Percentiles rank a stretch among this genome's conserved stretches.
These are phyloP conservation scores for Arachnomyces sp. DNA, from an alignment of 2,329 filamentous ascomycete species.

Conservation along the genomic window DNA sequence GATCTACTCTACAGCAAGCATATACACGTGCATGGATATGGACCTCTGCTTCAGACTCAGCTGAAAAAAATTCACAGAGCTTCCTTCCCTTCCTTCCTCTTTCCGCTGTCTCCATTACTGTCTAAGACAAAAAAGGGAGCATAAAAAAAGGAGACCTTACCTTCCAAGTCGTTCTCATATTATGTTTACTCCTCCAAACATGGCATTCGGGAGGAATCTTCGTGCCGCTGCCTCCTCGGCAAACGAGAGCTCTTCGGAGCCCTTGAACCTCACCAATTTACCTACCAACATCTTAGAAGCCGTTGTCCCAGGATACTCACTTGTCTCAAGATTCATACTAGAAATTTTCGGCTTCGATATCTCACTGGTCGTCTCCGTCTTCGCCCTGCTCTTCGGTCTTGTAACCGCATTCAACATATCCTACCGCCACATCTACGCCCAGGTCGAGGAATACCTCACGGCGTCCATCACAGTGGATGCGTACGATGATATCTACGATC, in stretches of 20 bases:
- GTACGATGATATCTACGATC: constrained; percentile 51
- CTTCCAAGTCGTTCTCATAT: no score
- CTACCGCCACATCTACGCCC: constrained; percentile 21
- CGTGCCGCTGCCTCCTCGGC: no score
- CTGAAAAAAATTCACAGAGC: no score
- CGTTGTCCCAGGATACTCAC: constrained; percentile 44
- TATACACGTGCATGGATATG: no score
- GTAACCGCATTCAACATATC: constrained; percentile 31
- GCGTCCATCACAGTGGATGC: constrained; percentile 45
- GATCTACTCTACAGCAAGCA: no score
- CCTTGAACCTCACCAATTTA: constrained; percentile 25
- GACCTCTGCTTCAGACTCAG: no score
- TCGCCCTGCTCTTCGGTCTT: constrained; percentile 35
- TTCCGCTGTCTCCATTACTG: no score
- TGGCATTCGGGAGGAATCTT: constrained; percentile 1
- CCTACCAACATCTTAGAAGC: constrained; percentile 42
- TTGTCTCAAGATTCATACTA: constrained; percentile 38
- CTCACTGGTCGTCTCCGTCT: constrained; percentile 38
- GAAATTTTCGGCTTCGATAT: constrained; percentile 41
- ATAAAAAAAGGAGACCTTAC: no score
- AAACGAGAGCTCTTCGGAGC: constrained; percentile 3
- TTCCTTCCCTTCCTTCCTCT: no score
- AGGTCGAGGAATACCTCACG: constrained; percentile 32
- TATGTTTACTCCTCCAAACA: neutral
- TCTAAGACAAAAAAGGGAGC: no score